A percentile compares a stretch with the other conserved stretches of the same genome.
Evolutionary conservation across 352 stramenopile genomes (phyloP).

Genomic region (Globisporangium paddicum): DNA sequence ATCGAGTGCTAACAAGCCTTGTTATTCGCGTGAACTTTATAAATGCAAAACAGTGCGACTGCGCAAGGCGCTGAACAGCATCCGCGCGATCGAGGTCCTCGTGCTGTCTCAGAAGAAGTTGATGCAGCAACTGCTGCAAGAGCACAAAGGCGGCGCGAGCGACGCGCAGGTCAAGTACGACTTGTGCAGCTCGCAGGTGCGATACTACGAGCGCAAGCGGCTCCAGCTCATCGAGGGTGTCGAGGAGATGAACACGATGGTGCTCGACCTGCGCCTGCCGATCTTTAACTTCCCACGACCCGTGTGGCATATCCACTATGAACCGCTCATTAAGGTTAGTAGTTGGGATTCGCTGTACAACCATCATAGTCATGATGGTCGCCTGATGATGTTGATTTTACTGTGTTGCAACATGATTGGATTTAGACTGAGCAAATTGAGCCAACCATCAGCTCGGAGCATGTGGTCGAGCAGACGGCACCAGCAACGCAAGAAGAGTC

Average conservation of each 20-base stretch:
- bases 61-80: slow-evolving; percentile 11
- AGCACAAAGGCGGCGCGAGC: slow-evolving; percentile 5
- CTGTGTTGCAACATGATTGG: not conserved
- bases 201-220: slow-evolving; percentile 21
- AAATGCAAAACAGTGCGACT: slow-evolving; percentile 10
- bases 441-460: not conserved
- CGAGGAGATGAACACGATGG: slow-evolving; percentile 26
- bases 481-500: not conserved
- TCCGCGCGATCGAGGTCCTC: slow-evolving; percentile 12
- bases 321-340: slow-evolving; percentile 30
- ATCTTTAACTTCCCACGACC: slow-evolving; percentile 38
- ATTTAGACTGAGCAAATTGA: slow-evolving; percentile 1
- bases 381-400: not conserved
- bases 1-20: not conserved
- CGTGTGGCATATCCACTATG: slow-evolving; percentile 26
- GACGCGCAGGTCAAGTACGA: slow-evolving; percentile 11
- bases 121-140: slow-evolving; percentile 14
- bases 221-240: slow-evolving; percentile 19
- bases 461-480: not conserved
- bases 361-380: too few species aligned
- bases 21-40: not conserved
- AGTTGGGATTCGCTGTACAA: too few species aligned
- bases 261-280: slow-evolving; percentile 20
- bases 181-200: slow-evolving; percentile 24
- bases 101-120: slow-evolving; percentile 16